These are phyloP conservation scores for Vicia sativa DNA, from an alignment of 306 rosid species.

Conservation along the genomic window DNA sequence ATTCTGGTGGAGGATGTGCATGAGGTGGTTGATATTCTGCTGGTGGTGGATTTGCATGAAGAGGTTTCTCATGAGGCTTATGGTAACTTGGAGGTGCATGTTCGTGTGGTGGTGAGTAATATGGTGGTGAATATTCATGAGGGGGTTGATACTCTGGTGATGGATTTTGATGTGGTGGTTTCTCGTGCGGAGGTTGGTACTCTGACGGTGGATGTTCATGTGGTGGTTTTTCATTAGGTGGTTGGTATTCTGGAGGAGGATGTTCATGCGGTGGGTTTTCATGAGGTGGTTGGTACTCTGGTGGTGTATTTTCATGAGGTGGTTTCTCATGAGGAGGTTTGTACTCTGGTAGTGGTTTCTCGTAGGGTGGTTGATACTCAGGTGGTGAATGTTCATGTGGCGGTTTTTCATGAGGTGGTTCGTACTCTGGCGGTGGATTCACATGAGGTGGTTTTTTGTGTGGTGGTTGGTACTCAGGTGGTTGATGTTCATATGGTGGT, in stretches of 20 bases:
- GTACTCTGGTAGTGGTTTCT: background rate
- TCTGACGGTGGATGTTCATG: conserved; percentile 14
- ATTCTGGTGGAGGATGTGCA: background rate
- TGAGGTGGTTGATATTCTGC: background rate
- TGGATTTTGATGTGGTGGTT: background rate
- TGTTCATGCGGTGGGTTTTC: background rate
- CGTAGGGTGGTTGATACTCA: background rate
- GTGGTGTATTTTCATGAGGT: conserved; percentile 17
- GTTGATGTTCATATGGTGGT: background rate
- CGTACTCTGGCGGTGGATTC: conserved; percentile 9
- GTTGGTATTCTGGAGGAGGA: background rate
- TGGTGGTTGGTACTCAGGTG: conserved; percentile 3
- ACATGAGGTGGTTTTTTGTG: background rate
- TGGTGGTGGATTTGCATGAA: conserved; percentile 15
- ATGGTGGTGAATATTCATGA: background rate
- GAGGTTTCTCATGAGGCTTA: conserved; percentile 12
- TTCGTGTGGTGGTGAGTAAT: background rate
- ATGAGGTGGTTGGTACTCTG: background rate
- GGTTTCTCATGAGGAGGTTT: conserved; percentile 26
- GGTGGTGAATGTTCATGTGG: background rate
- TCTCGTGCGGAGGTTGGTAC: background rate
- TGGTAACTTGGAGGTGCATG: background rate
- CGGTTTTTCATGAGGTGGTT: background rate
- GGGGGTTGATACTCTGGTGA: conserved; percentile 10
- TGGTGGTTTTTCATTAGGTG: conserved; percentile 8